A percentile compares a stretch with the other conserved stretches of the same genome.
Conservation (phyloP, 2,329 filamentous ascomycete species). For the Grosmannia serpens region DNA sequence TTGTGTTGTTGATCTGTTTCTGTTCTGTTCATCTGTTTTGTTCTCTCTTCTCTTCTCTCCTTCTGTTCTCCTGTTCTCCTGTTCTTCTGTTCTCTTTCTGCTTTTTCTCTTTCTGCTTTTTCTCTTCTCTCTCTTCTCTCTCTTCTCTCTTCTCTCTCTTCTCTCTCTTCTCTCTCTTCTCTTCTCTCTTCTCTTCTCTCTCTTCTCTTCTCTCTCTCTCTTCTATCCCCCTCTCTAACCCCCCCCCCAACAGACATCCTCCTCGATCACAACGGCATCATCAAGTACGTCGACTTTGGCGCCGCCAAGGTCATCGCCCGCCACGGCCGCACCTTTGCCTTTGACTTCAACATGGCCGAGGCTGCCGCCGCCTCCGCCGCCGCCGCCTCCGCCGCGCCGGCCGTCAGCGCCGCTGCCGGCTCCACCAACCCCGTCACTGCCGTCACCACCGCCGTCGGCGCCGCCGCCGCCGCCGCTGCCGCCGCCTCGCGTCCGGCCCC, state of each 20-base stretch:
- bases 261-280: constrained; percentile 92
- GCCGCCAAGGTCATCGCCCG: constrained; percentile 94
- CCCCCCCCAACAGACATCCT: constrained; percentile 57
- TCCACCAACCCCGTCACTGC: neutral
- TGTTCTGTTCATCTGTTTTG: neutral
- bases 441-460: neutral
- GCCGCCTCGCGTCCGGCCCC: constrained; percentile 27
- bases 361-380: neutral
- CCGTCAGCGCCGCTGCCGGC: neutral
- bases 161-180: too few species aligned
- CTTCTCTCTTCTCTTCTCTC: too few species aligned
- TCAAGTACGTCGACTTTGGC: constrained; percentile 98
- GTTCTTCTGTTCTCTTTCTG: too few species aligned
- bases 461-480: neutral
- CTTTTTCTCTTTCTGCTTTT: too few species aligned
- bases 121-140: too few species aligned
- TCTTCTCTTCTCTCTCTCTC: too few species aligned
- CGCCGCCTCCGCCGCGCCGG: neutral
- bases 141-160: too few species aligned
- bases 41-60: neutral
- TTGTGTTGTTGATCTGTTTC: neutral
- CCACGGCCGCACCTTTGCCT: constrained; percentile 76
- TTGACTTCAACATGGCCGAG: constrained; percentile 34
- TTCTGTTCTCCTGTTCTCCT: too few species aligned
- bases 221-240: too few species aligned